Evolutionary conservation across 2,329 filamentous ascomycete genomes (phyloP).

Genomic region (Acephala macrosclerotiorum): DNA sequence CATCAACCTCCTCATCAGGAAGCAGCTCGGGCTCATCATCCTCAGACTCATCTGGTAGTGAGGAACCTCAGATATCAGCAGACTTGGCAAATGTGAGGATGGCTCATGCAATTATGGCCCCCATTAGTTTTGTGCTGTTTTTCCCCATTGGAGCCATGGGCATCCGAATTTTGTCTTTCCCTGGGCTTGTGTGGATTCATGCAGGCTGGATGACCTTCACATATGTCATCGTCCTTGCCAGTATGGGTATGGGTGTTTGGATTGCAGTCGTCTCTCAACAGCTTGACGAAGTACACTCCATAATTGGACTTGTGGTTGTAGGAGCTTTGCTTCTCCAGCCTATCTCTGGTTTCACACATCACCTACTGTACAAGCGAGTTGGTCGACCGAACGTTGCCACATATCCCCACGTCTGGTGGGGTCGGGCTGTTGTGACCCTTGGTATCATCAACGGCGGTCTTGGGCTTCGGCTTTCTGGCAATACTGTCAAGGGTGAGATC

Average conservation of each 20-base stretch:
- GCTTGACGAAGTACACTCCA: conserved; percentile 52
- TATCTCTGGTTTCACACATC: conserved; percentile 63
- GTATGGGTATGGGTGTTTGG: conserved; percentile 64
- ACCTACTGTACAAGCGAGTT: conserved; percentile 54
- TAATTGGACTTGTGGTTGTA: conserved; percentile 62
- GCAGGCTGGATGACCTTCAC: conserved; percentile 61
- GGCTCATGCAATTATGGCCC: conserved; percentile 65
- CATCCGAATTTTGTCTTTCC: conserved; percentile 65
- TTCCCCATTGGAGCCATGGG: conserved; percentile 68
- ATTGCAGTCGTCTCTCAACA: conserved; percentile 38
- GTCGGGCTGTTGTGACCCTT: conserved; percentile 61
- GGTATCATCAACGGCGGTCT: conserved; percentile 71
- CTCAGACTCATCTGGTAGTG: conserved; percentile 7
- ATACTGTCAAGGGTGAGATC: conserved; percentile 51
- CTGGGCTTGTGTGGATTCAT: conserved; percentile 53
- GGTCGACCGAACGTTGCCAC: conserved; percentile 58
- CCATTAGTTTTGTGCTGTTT: conserved; percentile 62
- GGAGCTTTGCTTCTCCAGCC: conserved; percentile 63
- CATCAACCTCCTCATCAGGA: conserved; percentile 18
- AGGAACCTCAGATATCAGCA: not conserved
- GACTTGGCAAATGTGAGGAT: conserved; percentile 23
- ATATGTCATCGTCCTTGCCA: conserved; percentile 64
- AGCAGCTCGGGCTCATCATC: not conserved
- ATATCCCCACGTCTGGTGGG: conserved; percentile 65
- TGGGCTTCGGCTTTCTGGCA: conserved; percentile 59